phyloP scores from a whole-genome alignment of 768 basidiomycete genomes.

The Mycena metata region DNA sequence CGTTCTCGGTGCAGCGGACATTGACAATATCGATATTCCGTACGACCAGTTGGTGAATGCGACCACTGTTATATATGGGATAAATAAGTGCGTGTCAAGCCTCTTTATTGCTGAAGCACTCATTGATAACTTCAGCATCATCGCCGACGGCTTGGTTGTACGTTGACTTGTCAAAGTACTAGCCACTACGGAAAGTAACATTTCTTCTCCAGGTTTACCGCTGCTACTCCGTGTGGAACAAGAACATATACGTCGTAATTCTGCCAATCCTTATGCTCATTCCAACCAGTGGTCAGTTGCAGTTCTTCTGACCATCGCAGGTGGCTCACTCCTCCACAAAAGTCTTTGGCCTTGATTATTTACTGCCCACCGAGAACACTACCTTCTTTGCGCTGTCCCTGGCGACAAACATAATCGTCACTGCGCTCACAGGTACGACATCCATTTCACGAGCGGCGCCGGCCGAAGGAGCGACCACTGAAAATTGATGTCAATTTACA shows the following conservation, averaged over 20 bases:
- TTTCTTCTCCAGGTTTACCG: conserved; percentile 47
- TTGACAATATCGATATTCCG: conserved; percentile 42
- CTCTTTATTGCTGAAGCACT: too few species aligned
- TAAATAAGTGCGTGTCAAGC: conserved; percentile 48
- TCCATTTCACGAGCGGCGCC: too few species aligned
- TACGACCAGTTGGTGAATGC: conserved; percentile 42
- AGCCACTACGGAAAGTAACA: neutral
- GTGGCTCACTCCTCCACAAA: neutral
- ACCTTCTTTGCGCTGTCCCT: too few species aligned
- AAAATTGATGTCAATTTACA: neutral
- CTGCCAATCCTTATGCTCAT: conserved; percentile 45
- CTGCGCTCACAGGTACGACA: too few species aligned
- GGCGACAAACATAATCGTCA: too few species aligned
- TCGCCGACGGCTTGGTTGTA: conserved; percentile 49
- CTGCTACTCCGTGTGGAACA: conserved; percentile 49
- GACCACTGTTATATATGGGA: conserved; percentile 47
- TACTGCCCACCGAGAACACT: too few species aligned
- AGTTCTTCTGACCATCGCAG: neutral
- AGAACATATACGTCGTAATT: conserved; percentile 46
- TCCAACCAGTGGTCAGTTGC: conserved; percentile 42
- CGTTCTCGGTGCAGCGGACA: conserved; percentile 45
- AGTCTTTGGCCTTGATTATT: too few species aligned
- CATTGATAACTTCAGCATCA: conserved; percentile 34
- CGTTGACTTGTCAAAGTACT: conserved; percentile 13
- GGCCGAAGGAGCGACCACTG: too few species aligned